These are phyloP conservation scores for Aspergillus fructus DNA, from an alignment of 2,329 filamentous ascomycete species.

Conservation along the genomic window DNA sequence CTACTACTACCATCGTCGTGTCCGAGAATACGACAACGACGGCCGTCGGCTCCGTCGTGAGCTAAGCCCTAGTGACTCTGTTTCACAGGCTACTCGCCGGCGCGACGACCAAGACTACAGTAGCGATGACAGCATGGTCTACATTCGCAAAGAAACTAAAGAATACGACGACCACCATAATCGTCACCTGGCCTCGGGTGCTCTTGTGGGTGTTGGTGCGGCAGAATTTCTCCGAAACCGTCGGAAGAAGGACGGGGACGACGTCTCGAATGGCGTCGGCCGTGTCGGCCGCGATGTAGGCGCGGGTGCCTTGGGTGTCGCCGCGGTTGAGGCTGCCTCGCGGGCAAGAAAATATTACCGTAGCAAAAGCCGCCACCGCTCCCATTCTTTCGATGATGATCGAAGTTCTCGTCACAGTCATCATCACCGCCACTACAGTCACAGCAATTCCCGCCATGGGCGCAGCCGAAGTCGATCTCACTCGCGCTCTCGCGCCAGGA, in stretches of 20 bases:
- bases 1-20: slow-evolving; percentile 61
- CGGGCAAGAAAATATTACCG: slow-evolving; percentile 51
- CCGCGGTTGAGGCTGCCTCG: slow-evolving; percentile 59
- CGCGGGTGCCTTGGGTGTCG: slow-evolving; percentile 61
- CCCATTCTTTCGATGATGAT: slow-evolving; percentile 42
- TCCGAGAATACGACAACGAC: slow-evolving; percentile 53
- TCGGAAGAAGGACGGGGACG: slow-evolving; percentile 56
- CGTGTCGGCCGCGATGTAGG: slow-evolving; percentile 54
- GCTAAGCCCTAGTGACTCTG: slow-evolving; percentile 53
- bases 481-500: slow-evolving; percentile 51
- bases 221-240: slow-evolving; percentile 61
- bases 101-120: slow-evolving; percentile 49
- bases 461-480: slow-evolving; percentile 47
- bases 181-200: slow-evolving; percentile 63
- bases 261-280: slow-evolving; percentile 51
- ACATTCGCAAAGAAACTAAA: slow-evolving; percentile 53
- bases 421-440: slow-evolving; percentile 29
- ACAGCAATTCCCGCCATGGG: slow-evolving; percentile 30
- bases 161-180: slow-evolving; percentile 50
- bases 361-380: slow-evolving; percentile 46
- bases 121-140: slow-evolving; percentile 63
- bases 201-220: slow-evolving; percentile 60
- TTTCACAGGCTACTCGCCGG: slow-evolving; percentile 49
- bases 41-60: slow-evolving; percentile 47
- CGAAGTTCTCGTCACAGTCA: slow-evolving; percentile 32